Percentiles rank a stretch among this genome's conserved stretches.
phyloP scores from a whole-genome alignment of 2,329 filamentous ascomycete genomes.

The Exophiala mesophila region DNA sequence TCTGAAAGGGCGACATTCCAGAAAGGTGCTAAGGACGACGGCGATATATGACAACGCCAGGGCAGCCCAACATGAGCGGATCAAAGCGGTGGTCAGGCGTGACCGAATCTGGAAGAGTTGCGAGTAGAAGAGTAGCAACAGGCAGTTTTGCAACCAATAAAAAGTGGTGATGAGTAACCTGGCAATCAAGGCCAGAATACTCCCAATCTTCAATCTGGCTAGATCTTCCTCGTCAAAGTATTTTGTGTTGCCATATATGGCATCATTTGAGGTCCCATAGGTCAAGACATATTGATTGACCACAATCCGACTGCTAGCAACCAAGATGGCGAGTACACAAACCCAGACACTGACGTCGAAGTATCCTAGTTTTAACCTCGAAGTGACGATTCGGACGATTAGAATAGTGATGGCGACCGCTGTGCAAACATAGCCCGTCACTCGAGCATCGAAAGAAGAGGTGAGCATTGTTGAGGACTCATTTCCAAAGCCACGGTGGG shows the following conservation, averaged over 20 bases:
- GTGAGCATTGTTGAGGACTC: conserved; percentile 11
- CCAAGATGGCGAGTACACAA: conserved; percentile 12
- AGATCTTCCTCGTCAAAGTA: conserved; percentile 26
- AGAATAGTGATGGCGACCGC: conserved; percentile 16
- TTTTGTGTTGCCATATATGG: conserved; percentile 12
- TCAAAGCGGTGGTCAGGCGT: conserved; percentile 22
- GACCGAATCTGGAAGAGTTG: conserved; percentile 23
- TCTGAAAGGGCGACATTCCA: conserved; percentile 43
- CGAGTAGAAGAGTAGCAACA: conserved; percentile 27
- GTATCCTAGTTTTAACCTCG: conserved; percentile 14
- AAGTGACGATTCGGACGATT: conserved; percentile 12
- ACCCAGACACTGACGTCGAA: conserved; percentile 16
- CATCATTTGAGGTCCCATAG: conserved; percentile 20
- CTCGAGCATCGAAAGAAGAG: conserved; percentile 14
- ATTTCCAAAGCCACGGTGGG: conserved; percentile 1
- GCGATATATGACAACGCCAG: conserved; percentile 31
- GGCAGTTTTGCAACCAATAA: conserved; percentile 27
- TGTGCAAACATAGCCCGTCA: conserved; percentile 16
- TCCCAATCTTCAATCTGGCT: conserved; percentile 24
- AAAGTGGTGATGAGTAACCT: conserved; percentile 25
- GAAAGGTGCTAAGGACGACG: conserved; percentile 33
- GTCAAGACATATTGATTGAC: conserved; percentile 19
- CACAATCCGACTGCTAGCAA: conserved; percentile 11
- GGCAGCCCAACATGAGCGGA: conserved; percentile 27
- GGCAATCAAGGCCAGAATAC: conserved; percentile 24